phyloP scores from a whole-genome alignment of 2,329 filamentous ascomycete species.

The Claviceps arundinis region DNA sequence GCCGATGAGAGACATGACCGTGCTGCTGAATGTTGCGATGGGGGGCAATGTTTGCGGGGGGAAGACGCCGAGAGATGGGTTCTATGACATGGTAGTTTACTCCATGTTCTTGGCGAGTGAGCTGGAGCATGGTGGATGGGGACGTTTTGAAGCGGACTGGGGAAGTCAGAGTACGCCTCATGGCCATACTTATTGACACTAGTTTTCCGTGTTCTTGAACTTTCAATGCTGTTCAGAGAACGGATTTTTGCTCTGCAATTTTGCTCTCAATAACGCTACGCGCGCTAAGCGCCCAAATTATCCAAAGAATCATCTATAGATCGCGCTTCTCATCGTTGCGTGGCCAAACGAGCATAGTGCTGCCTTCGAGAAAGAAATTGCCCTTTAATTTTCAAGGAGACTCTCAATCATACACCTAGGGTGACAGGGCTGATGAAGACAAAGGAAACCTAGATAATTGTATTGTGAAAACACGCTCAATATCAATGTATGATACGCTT shows the following conservation, averaged over 20 bases:
- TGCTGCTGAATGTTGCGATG: slow-evolving; percentile 49
- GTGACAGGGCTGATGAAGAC: not conserved
- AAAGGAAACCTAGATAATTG: not conserved
- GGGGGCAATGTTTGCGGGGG: slow-evolving; percentile 45
- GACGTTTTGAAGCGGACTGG: slow-evolving; percentile 39
- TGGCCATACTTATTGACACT: slow-evolving; percentile 19
- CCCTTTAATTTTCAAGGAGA: not conserved
- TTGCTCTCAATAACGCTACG: too few relatives aligned
- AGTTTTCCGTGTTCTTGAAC: too few relatives aligned
- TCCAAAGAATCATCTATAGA: too few relatives aligned
- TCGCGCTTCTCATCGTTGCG: too few relatives aligned
- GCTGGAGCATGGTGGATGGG: slow-evolving; percentile 39
- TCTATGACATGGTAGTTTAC: slow-evolving; percentile 43
- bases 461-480: not conserved
- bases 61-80: slow-evolving; percentile 34
- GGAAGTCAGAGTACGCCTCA: slow-evolving; percentile 11
- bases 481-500: not conserved
- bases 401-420: not conserved
- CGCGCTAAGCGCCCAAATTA: too few relatives aligned
- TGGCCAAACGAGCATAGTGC: too few relatives aligned
- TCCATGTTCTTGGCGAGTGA: slow-evolving; percentile 38
- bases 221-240: too few relatives aligned
- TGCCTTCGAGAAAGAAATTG: too few relatives aligned
- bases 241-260: too few relatives aligned
- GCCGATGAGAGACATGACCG: slow-evolving; percentile 39